Evolutionary conservation across 164 flowering plant genomes (phyloP).

Genomic region (Tetrastigma voinierianum): DNA sequence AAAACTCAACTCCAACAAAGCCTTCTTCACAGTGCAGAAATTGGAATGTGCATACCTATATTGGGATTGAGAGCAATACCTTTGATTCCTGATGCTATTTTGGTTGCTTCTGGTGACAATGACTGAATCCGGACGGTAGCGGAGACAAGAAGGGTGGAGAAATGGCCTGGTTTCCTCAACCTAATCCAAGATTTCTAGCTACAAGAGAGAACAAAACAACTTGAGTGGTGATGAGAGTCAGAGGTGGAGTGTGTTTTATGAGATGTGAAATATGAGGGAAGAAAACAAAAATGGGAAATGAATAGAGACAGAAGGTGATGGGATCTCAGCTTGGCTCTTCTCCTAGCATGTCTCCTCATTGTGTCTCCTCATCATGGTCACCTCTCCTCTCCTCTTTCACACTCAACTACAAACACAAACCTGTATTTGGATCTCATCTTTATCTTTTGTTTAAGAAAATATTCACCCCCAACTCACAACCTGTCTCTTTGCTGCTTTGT

Average conservation of each 20-base stretch:
- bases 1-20: too few species aligned
- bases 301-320: slow-evolving; percentile 7
- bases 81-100: background rate
- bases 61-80: background rate
- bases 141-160: background rate
- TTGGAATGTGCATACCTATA: too few species aligned
- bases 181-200: background rate
- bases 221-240: too few species aligned
- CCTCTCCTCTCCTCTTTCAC: background rate
- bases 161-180: background rate
- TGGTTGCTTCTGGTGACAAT: background rate
- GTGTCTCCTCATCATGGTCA: slow-evolving; percentile 14
- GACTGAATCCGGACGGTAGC: background rate
- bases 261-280: background rate
- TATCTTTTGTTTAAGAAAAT: too few species aligned
- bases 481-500: background rate
- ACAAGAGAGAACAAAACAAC: background rate
- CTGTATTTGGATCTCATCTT: background rate
- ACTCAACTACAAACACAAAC: background rate
- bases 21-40: too few species aligned
- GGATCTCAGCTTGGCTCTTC: slow-evolving; percentile 14
- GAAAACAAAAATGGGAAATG: background rate
- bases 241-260: too few species aligned
- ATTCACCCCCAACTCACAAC: background rate
- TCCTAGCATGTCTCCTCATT: slow-evolving; percentile 23